Base-by-base conservation (phyloP, 805 yeast genomes). In the Ogataea minuta region DNA sequence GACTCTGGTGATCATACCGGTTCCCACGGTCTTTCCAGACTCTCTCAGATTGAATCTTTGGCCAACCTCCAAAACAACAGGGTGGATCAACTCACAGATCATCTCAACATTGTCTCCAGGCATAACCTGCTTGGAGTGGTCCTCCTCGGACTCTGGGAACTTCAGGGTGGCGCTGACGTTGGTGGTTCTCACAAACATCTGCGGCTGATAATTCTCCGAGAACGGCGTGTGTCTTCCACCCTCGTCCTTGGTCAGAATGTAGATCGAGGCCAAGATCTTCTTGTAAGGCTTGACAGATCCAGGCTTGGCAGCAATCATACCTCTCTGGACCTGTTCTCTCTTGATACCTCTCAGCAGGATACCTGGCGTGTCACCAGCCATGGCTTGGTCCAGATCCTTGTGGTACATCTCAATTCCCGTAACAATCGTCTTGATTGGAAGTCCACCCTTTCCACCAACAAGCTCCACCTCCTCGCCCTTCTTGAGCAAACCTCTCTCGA, bases 331-430 rank as follows among this genome's bases (percentile, higher is more conserved):
- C 64, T 93, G 95, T 60, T 93, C 99, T 76, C 97, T 88, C 81
- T 89, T 90, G 66, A 91, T 79, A 79, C 98, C 98, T 78, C 99
- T 89, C 67, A 93, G 77, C 66, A 93, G 75, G 57, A 93, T 80
- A 72, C 99, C 99, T 66, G 96, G 95, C 70, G 95, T 93, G 74
- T 93, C 99, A 77, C 99, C 99, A 62, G 96, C 99, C 82, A 84
- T 84, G 53, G 98, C 98, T 59, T 81, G 77, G 71, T 90, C 98
- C 60, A 93, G 81, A 68, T 93, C 98, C 79, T 93, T 93, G 81
- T 89, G 90, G 82, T 93, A 93, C 97, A 90, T 91, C 78, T 93
- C 99, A 62, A 93, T 88, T 72, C 98, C 98, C 43, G 99, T 93
- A 50, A 90, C 97, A 49, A 84, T 87, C 57, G 97, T 81, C 81